These are phyloP conservation scores for Pseudogymnoascus sp. DNA, from an alignment of 2,329 filamentous ascomycete species.

Conservation along the genomic window DNA sequence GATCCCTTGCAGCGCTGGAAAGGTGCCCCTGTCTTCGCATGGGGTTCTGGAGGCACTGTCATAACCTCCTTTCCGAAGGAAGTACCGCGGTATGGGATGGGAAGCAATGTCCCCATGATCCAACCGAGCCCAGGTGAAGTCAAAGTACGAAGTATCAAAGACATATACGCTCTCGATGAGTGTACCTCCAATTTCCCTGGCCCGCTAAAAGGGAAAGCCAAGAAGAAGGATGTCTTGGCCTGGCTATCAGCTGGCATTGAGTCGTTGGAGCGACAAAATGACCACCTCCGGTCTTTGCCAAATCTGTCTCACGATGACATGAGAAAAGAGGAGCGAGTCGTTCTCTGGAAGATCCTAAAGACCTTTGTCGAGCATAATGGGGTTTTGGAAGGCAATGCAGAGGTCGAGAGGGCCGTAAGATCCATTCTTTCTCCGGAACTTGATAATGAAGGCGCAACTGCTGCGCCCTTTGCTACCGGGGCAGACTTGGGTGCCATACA, in stretches of 20 bases:
- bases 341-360: slow-evolving; percentile 82
- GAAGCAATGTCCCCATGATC: slow-evolving; percentile 64
- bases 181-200: slow-evolving; percentile 78
- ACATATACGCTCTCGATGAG: slow-evolving; percentile 64
- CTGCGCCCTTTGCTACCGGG: slow-evolving; percentile 30
- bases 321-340: slow-evolving; percentile 66
- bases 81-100: slow-evolving; percentile 73
- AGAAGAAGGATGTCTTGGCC: slow-evolving; percentile 84
- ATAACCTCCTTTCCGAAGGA: slow-evolving; percentile 84
- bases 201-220: slow-evolving; percentile 78
- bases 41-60: slow-evolving; percentile 78
- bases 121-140: slow-evolving; percentile 77
- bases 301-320: slow-evolving; percentile 56
- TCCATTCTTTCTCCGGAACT: slow-evolving; percentile 61
- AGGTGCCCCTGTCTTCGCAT: slow-evolving; percentile 77
- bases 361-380: slow-evolving; percentile 85
- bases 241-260: slow-evolving; percentile 79
- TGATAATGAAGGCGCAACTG: slow-evolving; percentile 24
- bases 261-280: slow-evolving; percentile 51
- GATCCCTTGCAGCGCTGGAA: slow-evolving; percentile 88
- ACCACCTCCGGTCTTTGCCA: slow-evolving; percentile 36
- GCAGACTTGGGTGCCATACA: slow-evolving; percentile 35
- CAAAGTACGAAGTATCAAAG: slow-evolving; percentile 67
- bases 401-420: slow-evolving; percentile 68
- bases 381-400: slow-evolving; percentile 61